These are phyloP conservation scores for Oryza coarctata DNA, from an alignment of 176 grass and related monocot genomes.

Conservation along the genomic window DNA sequence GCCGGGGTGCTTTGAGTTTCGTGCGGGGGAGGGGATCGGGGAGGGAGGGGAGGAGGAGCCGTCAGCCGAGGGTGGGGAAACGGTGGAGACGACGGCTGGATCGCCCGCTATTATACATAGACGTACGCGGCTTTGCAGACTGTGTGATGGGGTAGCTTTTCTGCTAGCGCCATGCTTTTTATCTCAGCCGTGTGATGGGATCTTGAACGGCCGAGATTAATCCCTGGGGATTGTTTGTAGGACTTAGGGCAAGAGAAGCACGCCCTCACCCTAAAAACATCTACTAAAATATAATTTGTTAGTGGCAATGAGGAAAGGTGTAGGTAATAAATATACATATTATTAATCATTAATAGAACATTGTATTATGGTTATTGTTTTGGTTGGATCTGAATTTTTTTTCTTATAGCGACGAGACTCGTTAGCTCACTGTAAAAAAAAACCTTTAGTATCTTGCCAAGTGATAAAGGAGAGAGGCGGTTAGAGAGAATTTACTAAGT, in stretches of 20 bases:
- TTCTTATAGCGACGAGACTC: too few species aligned
- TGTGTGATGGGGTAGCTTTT: neutral
- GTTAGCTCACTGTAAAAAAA: too few species aligned
- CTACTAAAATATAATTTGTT: neutral
- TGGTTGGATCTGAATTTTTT: too few species aligned
- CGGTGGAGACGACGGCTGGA: neutral
- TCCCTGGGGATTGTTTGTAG: neutral
- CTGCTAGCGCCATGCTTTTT: neutral
- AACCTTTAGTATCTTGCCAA: neutral
- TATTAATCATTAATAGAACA: too few species aligned
- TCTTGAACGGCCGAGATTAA: slow-evolving; percentile 13
- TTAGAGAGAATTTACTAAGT: neutral
- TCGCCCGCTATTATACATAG: slow-evolving; percentile 19
- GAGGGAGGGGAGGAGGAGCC: neutral
- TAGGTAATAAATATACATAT: too few species aligned
- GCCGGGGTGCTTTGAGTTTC: slow-evolving; percentile 26
- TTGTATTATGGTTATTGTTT: too few species aligned
- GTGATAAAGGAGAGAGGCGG: neutral
- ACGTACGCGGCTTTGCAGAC: slow-evolving; percentile 16
- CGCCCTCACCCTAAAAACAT: neutral
- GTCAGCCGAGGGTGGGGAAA: slow-evolving; percentile 28
- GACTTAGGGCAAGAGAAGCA: neutral
- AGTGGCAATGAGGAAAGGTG: neutral
- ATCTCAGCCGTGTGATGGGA: neutral
- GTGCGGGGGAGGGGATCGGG: slow-evolving; percentile 22